phyloP scores from a whole-genome alignment of 768 basidiomycete species.

The Solioccasus polychromus region DNA sequence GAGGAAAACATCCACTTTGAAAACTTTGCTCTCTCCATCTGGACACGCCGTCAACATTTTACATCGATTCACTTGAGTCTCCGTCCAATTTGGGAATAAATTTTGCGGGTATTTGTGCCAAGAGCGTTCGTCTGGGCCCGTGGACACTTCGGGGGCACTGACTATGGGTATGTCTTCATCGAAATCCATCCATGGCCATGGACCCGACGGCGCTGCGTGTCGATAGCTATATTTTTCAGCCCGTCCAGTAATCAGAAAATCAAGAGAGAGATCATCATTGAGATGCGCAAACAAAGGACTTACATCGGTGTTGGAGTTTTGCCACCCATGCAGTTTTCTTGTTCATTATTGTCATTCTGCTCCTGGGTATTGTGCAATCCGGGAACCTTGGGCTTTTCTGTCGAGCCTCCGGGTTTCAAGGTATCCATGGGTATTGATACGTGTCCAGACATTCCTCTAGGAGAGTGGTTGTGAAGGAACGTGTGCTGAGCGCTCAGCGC shows the following conservation, averaged over 20 bases:
- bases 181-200: conserved; percentile 44
- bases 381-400: not conserved
- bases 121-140: not conserved
- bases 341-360: not conserved
- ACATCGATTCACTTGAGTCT: conserved; percentile 29
- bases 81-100: conserved; percentile 33
- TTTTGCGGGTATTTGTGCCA: conserved; percentile 33
- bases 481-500: not conserved
- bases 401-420: not conserved
- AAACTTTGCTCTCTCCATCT: conserved; percentile 13
- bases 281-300: not conserved
- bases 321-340: conserved; percentile 1
- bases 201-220: conserved; percentile 39
- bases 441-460: conserved; percentile 14
- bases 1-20: conserved; percentile 23
- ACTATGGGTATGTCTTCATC: conserved; percentile 23
- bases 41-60: conserved; percentile 25
- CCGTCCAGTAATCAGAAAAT: not conserved
- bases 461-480: not conserved
- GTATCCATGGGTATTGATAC: conserved; percentile 20
- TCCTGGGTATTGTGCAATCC: not conserved
- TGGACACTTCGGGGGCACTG: not conserved
- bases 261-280: not conserved
- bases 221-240: conserved; percentile 25
- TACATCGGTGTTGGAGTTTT: conserved; percentile 24